Percentiles rank a stretch among this genome's conserved stretches.
Evolutionary conservation across 306 rosid species (phyloP).

Genomic region (Quercus engelmannii): DNA sequence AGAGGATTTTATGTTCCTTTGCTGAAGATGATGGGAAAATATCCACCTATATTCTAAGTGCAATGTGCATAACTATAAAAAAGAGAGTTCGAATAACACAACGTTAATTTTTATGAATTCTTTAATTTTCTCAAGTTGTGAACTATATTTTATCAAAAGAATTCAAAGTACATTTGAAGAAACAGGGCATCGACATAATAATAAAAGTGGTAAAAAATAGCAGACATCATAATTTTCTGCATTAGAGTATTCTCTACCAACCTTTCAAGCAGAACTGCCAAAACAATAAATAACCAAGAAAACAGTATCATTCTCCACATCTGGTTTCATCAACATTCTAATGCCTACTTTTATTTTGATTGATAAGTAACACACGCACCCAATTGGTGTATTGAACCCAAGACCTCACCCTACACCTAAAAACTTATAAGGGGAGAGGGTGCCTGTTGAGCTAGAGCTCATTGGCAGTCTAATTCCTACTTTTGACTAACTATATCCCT

Average conservation of each 20-base stretch:
- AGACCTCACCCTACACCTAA: too few relatives aligned
- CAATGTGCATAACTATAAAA: too few relatives aligned
- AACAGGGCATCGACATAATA: background rate
- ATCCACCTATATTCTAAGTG: too few relatives aligned
- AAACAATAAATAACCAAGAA: background rate
- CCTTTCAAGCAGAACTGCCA: background rate
- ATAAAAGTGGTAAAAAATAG: background rate
- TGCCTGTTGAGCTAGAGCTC: too few relatives aligned
- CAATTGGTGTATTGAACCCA: too few relatives aligned
- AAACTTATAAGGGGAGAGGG: too few relatives aligned
- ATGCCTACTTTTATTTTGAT: too few relatives aligned
- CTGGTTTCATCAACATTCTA: background rate
- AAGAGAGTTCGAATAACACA: background rate
- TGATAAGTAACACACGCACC: too few relatives aligned
- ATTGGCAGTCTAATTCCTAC: background rate
- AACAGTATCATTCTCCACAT: background rate
- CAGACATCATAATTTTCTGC: background rate
- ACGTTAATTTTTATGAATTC: background rate
- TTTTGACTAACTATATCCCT: background rate
- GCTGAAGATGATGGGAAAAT: too few relatives aligned
- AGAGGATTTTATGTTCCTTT: too few relatives aligned
- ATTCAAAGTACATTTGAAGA: background rate
- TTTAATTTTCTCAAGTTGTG: background rate
- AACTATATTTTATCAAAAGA: background rate
- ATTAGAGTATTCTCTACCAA: background rate